A percentile compares a stretch with the other conserved stretches of the same genome.
phyloP scores from a whole-genome alignment of 176 grass and related monocot species.

The Musa beccarii region DNA sequence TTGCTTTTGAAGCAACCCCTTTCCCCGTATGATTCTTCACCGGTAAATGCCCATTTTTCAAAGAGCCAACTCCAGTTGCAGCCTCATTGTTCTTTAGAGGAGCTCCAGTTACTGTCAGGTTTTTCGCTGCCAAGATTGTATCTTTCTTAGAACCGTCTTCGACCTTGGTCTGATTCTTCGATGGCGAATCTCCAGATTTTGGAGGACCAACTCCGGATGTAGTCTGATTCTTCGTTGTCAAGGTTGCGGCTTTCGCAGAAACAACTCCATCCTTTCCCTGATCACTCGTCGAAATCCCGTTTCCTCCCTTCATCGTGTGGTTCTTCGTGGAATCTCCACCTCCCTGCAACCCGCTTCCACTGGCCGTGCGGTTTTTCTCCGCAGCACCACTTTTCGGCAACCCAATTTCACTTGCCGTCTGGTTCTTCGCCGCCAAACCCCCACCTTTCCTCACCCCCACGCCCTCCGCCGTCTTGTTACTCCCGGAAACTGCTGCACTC shows the following conservation, averaged over 20 bases:
- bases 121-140: not conserved
- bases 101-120: not conserved
- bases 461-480: not conserved
- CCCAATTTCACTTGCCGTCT: not conserved
- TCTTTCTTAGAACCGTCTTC: constrained; percentile 10
- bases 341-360: not conserved
- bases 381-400: not conserved
- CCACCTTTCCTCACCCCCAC: constrained; percentile 12
- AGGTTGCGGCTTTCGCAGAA: not conserved
- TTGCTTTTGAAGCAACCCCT: not conserved
- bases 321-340: not conserved
- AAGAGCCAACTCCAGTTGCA: not conserved
- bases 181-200: no score
- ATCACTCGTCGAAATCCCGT: constrained; percentile 3
- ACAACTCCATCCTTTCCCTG: not conserved
- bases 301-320: constrained; percentile 1
- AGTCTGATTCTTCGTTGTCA: not conserved
- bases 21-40: not conserved
- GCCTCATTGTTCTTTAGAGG: constrained; percentile 2
- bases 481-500: constrained; percentile 10
- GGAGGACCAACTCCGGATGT: no score
- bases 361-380: not conserved
- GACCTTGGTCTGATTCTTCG: not conserved
- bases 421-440: not conserved
- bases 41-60: constrained; percentile 6